Percentiles rank a stretch among this genome's conserved stretches.
phyloP scores from a whole-genome alignment of 768 basidiomycete species.

The Albatrellus ellisii region DNA sequence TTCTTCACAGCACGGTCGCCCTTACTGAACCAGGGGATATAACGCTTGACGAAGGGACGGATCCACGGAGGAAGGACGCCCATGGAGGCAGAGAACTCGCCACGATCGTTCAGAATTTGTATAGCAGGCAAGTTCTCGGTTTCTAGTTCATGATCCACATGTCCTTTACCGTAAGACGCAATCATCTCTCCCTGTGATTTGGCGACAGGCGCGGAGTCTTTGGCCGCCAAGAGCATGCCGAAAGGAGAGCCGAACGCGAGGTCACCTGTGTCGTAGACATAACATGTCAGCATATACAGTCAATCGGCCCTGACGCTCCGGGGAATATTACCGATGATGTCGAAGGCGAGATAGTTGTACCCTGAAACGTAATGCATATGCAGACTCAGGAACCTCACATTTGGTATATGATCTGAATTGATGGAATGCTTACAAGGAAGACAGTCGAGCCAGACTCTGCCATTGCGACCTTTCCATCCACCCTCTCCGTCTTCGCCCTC shows the following conservation, averaged over 20 bases:
- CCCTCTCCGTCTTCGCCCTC: slow-evolving; percentile 40
- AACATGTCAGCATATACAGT: background rate
- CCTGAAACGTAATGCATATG: slow-evolving; percentile 18
- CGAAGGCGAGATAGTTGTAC: slow-evolving; percentile 56
- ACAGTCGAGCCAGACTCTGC: slow-evolving; percentile 61
- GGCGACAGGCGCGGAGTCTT: slow-evolving; percentile 60
- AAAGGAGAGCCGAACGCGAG: slow-evolving; percentile 78
- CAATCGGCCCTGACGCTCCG: background rate
- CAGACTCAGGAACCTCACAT: slow-evolving; percentile 9
- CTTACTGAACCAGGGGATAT: slow-evolving; percentile 24
- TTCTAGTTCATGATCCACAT: slow-evolving; percentile 23
- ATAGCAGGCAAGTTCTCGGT: slow-evolving; percentile 64
- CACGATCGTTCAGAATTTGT: slow-evolving; percentile 41
- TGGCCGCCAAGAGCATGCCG: slow-evolving; percentile 68
- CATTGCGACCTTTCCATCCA: slow-evolving; percentile 46
- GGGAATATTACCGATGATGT: slow-evolving; percentile 48
- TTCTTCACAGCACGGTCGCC: slow-evolving; percentile 21
- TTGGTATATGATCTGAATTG: background rate
- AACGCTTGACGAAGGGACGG: slow-evolving; percentile 19
- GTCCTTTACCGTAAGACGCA: slow-evolving; percentile 36
- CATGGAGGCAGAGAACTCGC: slow-evolving; percentile 28
- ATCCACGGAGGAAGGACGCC: slow-evolving; percentile 27
- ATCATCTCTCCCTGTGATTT: slow-evolving; percentile 37
- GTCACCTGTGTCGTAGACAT: slow-evolving; percentile 25
- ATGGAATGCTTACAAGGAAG: slow-evolving; percentile 43